phyloP scores from a whole-genome alignment of 2,329 filamentous ascomycete genomes.

The Fusarium kyushuense region DNA sequence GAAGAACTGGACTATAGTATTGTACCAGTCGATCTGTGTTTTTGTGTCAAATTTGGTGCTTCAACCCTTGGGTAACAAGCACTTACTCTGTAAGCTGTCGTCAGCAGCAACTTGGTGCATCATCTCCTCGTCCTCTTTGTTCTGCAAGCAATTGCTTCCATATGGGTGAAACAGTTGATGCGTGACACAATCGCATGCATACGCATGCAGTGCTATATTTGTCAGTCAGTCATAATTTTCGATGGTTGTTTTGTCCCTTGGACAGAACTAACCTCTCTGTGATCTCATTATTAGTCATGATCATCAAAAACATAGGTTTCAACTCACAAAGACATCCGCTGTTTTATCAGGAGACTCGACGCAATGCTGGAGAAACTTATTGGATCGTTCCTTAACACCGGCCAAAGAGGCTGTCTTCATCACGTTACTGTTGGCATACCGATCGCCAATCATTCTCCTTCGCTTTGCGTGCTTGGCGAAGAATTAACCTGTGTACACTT shows the following conservation, averaged over 20 bases:
- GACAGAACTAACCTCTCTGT: slow-evolving; percentile 49
- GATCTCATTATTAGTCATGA: slow-evolving; percentile 19
- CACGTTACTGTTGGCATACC: slow-evolving; percentile 77
- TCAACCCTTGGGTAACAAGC: slow-evolving; percentile 3
- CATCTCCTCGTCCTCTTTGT: slow-evolving; percentile 68
- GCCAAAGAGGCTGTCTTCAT: slow-evolving; percentile 66
- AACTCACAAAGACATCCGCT: slow-evolving; percentile 71
- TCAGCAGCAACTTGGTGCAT: slow-evolving; percentile 78
- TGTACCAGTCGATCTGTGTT: slow-evolving; percentile 67
- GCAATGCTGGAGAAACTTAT: slow-evolving; percentile 67
- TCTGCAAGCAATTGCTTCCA: slow-evolving; percentile 70
- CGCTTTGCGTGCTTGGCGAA: slow-evolving; percentile 68
- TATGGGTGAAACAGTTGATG: slow-evolving; percentile 77
- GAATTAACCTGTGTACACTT: slow-evolving; percentile 1
- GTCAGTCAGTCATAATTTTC: slow-evolving; percentile 32
- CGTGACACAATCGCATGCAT: slow-evolving; percentile 76
- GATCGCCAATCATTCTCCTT: slow-evolving; percentile 72
- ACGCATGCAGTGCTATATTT: slow-evolving; percentile 66
- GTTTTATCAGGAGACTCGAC: slow-evolving; percentile 57
- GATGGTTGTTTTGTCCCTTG: background rate
- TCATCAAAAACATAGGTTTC: background rate
- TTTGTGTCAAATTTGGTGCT: slow-evolving; percentile 21
- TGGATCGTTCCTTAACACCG: slow-evolving; percentile 69
- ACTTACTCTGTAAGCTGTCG: slow-evolving; percentile 73
- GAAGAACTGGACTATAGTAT: slow-evolving; percentile 67